phyloP scores from a whole-genome alignment of 257 asterid genomes.

The Solanum phureja region DNA sequence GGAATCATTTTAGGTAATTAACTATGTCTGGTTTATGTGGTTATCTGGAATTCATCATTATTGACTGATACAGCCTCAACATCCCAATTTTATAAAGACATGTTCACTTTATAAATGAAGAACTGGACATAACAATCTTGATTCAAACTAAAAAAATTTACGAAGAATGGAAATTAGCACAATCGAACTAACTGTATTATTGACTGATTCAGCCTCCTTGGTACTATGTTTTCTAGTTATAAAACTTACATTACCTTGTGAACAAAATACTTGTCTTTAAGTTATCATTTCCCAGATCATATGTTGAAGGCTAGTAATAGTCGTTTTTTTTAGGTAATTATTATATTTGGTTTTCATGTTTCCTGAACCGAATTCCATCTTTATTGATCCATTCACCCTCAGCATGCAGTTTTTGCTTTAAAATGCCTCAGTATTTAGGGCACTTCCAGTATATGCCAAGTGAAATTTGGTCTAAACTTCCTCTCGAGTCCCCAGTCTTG shows the following conservation, averaged over 20 bases:
- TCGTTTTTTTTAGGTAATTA: no score
- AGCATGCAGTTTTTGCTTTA: no score
- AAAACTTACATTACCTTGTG: not conserved
- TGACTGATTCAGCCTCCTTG: not conserved
- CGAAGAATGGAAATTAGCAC: not conserved
- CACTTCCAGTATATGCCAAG: no score
- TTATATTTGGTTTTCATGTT: no score
- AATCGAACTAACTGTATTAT: slow-evolving; percentile 1
- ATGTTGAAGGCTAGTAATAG: no score
- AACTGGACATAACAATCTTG: not conserved
- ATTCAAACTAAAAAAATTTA: not conserved
- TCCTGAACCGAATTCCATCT: no score
- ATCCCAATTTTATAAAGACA: not conserved
- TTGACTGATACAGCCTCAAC: not conserved
- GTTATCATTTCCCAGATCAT: no score
- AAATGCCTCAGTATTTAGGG: no score
- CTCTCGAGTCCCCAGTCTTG: no score
- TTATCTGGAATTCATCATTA: not conserved
- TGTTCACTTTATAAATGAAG: not conserved
- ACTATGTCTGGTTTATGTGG: not conserved
- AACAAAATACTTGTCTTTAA: not conserved
- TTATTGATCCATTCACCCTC: no score
- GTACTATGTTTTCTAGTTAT: not conserved
- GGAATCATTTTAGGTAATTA: not conserved
- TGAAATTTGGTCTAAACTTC: no score